Conservation (phyloP, 2,329 filamentous ascomycete genomes). For the Hypoxylon sp. region DNA sequence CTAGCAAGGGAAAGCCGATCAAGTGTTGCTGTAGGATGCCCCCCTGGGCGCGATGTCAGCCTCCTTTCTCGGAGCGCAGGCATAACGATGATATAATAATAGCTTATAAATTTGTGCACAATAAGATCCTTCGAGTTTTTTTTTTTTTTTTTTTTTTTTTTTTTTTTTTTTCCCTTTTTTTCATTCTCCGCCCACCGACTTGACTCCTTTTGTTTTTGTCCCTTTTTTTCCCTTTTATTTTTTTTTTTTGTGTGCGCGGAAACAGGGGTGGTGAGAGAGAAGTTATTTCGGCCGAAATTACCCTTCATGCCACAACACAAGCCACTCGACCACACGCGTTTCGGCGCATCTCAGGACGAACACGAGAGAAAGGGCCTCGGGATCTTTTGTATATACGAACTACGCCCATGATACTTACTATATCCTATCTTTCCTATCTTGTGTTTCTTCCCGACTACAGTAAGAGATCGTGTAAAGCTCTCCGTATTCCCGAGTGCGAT, state of each 20-base stretch:
- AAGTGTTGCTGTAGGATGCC: conserved; percentile 14
- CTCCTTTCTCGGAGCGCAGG: conserved; percentile 18
- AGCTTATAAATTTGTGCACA: conserved; percentile 13
- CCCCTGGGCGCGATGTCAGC: conserved; percentile 31
- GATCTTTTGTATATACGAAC: conserved; percentile 1
- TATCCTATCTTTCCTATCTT: not conserved
- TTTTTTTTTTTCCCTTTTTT: not conserved
- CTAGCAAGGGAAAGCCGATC: not conserved
- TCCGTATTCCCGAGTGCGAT: conserved; percentile 11
- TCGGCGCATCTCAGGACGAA: conserved; percentile 7
- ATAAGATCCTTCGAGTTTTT: conserved; percentile 20
- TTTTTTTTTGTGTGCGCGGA: conserved; percentile 30
- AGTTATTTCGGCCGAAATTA: conserved; percentile 32
- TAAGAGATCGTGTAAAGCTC: conserved; percentile 1
- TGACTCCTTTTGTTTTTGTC: not conserved
- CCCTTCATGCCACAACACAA: conserved; percentile 27
- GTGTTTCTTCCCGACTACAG: not conserved
- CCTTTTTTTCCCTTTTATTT: conserved; percentile 5
- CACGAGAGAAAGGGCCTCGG: conserved; percentile 10
- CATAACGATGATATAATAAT: conserved; percentile 26
- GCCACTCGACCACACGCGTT: conserved; percentile 25
- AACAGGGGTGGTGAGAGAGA: conserved; percentile 13
- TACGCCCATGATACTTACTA: not conserved
- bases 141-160: not conserved
- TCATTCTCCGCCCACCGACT: no score